These are phyloP conservation scores for Pseudozyma thailandica DNA, from an alignment of 1,284 basidiomycete species.

Conservation along the genomic window DNA sequence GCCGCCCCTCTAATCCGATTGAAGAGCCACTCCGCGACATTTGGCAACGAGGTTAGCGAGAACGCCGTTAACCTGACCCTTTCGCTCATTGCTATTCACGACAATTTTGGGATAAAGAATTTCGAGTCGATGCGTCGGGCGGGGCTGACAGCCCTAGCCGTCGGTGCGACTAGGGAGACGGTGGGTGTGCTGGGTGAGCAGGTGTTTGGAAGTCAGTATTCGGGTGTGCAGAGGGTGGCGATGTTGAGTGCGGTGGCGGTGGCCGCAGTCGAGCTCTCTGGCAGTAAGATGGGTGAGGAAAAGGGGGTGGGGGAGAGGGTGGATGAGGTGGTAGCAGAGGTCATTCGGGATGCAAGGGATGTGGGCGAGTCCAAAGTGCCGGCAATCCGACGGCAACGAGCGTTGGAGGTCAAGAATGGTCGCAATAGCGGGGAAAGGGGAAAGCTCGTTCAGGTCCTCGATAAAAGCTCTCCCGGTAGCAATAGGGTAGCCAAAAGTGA, in stretches of 20 bases:
- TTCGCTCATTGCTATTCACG: constrained; percentile 78
- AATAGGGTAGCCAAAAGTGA: too few species aligned
- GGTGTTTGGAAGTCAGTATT: constrained; percentile 91
- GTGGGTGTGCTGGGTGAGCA: constrained; percentile 81
- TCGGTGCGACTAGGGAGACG: constrained; percentile 79
- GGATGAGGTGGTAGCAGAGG: constrained; percentile 10
- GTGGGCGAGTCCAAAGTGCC: constrained; percentile 46
- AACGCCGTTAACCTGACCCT: constrained; percentile 85
- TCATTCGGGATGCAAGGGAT: constrained; percentile 8
- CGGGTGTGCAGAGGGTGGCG: constrained; percentile 81
- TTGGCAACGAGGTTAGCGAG: constrained; percentile 74
- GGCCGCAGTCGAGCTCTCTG: constrained; percentile 83
- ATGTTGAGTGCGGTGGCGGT: constrained; percentile 87
- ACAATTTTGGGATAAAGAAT: constrained; percentile 82
- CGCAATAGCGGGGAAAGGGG: background rate
- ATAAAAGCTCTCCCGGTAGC: background rate
- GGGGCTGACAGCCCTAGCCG: constrained; percentile 81
- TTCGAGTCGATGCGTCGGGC: constrained; percentile 84
- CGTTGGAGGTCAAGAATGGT: background rate
- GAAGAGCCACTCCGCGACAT: constrained; percentile 34
- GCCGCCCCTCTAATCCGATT: constrained; percentile 49
- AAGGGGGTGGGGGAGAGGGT: constrained; percentile 4
- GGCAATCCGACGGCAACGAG: constrained; percentile 16
- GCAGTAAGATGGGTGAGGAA: background rate
- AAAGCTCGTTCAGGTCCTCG: background rate